These are phyloP conservation scores for Umbelopsis sp. DNA, from an alignment of 192 early-diverging fungal species.

Conservation along the genomic window DNA sequence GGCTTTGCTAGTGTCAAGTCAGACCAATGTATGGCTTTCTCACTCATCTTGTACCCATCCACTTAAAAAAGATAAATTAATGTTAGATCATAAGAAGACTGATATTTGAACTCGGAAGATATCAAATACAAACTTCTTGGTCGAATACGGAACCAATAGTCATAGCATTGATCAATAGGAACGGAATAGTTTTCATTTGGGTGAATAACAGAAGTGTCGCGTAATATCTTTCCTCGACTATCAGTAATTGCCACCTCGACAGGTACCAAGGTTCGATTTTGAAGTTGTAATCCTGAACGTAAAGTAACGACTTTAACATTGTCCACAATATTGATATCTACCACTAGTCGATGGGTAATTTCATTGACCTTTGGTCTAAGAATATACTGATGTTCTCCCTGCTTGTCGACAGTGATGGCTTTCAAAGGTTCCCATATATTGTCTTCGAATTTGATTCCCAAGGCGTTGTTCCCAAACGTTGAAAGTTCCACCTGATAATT, in stretches of 20 bases:
- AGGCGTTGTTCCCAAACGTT: constrained; percentile 1
- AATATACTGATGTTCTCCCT: constrained; percentile 65
- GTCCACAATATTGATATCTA: constrained; percentile 72
- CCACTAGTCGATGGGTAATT: constrained; percentile 69
- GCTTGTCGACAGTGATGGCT: constrained; percentile 73
- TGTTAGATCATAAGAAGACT: background rate
- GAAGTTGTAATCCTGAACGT: constrained; percentile 65
- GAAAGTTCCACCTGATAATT: background rate
- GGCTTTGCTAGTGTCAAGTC: constrained; percentile 44
- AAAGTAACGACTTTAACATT: constrained; percentile 82
- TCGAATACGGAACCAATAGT: constrained; percentile 65
- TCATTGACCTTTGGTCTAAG: constrained; percentile 66
- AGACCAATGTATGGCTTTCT: constrained; percentile 67
- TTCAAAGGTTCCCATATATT: constrained; percentile 76
- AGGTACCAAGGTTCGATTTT: constrained; percentile 62
- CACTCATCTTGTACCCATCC: constrained; percentile 67
- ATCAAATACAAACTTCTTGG: constrained; percentile 55
- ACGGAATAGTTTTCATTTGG: constrained; percentile 66
- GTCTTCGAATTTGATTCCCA: constrained; percentile 70
- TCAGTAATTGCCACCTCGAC: constrained; percentile 68
- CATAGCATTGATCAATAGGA: constrained; percentile 72
- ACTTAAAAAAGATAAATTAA: background rate
- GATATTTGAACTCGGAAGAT: background rate
- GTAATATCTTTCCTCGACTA: constrained; percentile 37
- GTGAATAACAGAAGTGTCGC: constrained; percentile 28